A percentile compares a stretch with the other conserved stretches of the same genome.
Conservation (phyloP, 2,329 filamentous ascomycete genomes). For the Aspergillus nomiae region DNA sequence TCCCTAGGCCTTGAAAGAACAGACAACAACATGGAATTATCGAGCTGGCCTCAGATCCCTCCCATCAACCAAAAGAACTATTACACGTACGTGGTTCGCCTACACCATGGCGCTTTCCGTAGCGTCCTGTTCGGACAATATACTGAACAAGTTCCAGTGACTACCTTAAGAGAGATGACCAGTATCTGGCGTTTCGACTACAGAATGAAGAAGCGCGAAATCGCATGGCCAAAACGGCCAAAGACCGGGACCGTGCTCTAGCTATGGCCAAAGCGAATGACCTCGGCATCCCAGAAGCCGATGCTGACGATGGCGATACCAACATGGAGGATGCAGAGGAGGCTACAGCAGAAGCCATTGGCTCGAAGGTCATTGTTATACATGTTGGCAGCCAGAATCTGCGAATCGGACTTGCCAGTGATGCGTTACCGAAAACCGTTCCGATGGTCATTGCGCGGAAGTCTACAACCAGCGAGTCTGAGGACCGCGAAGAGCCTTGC, state of each 20-base stretch:
- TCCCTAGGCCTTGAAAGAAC: constrained; percentile 82
- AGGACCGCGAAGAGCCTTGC: constrained; percentile 76
- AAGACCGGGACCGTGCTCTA: constrained; percentile 82
- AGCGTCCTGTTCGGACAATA: background rate
- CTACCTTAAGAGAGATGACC: constrained; percentile 97
- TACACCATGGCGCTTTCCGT: background rate
- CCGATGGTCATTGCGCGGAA: constrained; percentile 89
- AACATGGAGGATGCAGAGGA: constrained; percentile 61
- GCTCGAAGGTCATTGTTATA: constrained; percentile 91
- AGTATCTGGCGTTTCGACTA: constrained; percentile 84
- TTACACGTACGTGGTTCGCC: constrained; percentile 70
- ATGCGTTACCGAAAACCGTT: constrained; percentile 89
- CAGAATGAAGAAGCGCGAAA: constrained; percentile 86
- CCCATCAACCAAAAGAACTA: constrained; percentile 99
- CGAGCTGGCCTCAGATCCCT: constrained; percentile 86
- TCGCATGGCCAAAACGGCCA: constrained; percentile 78
- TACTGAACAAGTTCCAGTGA: constrained; percentile 61
- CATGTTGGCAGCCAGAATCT: constrained; percentile 95
- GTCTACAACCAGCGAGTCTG: constrained; percentile 76
- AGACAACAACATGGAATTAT: constrained; percentile 96
- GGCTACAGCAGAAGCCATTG: constrained; percentile 64
- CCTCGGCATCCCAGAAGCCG: constrained; percentile 56
- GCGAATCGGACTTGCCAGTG: constrained; percentile 90
- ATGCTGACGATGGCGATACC: constrained; percentile 50
- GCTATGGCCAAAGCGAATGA: constrained; percentile 73